Percentiles rank a stretch among this genome's conserved stretches.
Evolutionary conservation across 2,329 filamentous ascomycete species (phyloP).

Genomic region (Hypoxylon sp.): DNA sequence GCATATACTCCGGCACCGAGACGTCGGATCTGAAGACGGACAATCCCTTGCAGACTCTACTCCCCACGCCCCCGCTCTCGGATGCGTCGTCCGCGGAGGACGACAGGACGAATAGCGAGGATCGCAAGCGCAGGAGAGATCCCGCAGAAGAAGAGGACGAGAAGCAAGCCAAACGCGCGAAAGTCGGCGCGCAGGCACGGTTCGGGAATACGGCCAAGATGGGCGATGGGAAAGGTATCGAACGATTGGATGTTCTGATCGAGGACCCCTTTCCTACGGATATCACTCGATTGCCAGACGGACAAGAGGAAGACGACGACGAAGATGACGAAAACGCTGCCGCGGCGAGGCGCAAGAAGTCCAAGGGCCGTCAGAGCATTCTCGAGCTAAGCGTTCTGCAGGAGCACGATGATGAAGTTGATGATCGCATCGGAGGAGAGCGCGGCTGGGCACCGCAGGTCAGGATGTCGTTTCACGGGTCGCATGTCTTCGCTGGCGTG

Average conservation of each 20-base stretch:
- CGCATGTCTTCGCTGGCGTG: constrained; percentile 83
- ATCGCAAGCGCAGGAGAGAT: constrained; percentile 41
- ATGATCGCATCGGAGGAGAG: constrained; percentile 31
- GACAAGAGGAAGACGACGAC: constrained; percentile 16
- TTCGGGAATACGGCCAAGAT: constrained; percentile 70
- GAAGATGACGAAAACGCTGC: constrained; percentile 18
- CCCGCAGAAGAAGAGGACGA: constrained; percentile 45
- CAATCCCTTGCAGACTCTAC: constrained; percentile 62
- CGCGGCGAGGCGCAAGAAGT: constrained; percentile 32
- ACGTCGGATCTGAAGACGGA: constrained; percentile 58
- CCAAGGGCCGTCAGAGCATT: constrained; percentile 39
- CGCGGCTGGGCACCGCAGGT: constrained; percentile 65
- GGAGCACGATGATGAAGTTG: constrained; percentile 43
- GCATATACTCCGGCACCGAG: constrained; percentile 67
- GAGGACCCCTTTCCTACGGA: constrained; percentile 63
- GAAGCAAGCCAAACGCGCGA: constrained; percentile 64
- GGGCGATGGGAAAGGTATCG: constrained; percentile 68
- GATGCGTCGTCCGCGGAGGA: constrained; percentile 44
- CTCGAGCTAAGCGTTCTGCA: constrained; percentile 37
- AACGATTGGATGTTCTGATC: constrained; percentile 67
- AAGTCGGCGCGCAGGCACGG: constrained; percentile 69
- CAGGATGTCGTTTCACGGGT: constrained; percentile 74
- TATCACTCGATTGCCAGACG: constrained; percentile 4
- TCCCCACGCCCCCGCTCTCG: constrained; percentile 59
- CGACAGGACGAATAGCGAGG: constrained; percentile 28